Evolutionary conservation across 495 filamentous ascomycete genomes (phyloP).

Genomic region (Penicillium maclennaniae): DNA sequence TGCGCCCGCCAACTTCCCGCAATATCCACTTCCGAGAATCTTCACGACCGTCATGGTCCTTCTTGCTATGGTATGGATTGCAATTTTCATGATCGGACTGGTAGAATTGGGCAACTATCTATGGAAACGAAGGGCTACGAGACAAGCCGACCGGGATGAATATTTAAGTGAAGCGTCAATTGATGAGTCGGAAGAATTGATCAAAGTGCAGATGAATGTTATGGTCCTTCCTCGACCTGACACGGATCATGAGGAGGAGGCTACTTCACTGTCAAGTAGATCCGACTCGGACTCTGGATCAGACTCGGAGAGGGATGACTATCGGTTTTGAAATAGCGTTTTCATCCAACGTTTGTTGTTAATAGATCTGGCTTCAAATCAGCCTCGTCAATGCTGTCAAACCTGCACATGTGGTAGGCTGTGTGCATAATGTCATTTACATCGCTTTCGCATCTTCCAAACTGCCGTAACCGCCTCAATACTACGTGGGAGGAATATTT

Average conservation of each 20-base stretch:
- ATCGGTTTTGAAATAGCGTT: not conserved
- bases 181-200: constrained; percentile 2
- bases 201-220: constrained; percentile 7
- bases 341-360: no score
- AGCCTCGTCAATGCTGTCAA: no score
- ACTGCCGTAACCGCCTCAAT: no score
- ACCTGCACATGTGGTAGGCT: no score
- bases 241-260: not conserved
- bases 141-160: not conserved
- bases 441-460: no score
- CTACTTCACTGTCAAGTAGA: not conserved
- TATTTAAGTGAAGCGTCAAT: not conserved
- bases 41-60: constrained; percentile 22
- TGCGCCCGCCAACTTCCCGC: constrained; percentile 7
- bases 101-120: constrained; percentile 23
- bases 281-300: constrained; percentile 7
- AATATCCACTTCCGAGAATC: constrained; percentile 10
- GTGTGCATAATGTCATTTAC: no score
- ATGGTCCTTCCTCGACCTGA: not conserved
- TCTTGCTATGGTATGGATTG: constrained; percentile 25
- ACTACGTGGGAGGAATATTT: no score
- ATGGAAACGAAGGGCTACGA: constrained; percentile 9
- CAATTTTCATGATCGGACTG: constrained; percentile 23
- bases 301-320: constrained; percentile 15
- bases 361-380: no score